A percentile compares a stretch with the other conserved stretches of the same genome.
Evolutionary conservation across 192 early-diverging fungal species (phyloP).

Genomic region (Mortierella hygrophila): DNA sequence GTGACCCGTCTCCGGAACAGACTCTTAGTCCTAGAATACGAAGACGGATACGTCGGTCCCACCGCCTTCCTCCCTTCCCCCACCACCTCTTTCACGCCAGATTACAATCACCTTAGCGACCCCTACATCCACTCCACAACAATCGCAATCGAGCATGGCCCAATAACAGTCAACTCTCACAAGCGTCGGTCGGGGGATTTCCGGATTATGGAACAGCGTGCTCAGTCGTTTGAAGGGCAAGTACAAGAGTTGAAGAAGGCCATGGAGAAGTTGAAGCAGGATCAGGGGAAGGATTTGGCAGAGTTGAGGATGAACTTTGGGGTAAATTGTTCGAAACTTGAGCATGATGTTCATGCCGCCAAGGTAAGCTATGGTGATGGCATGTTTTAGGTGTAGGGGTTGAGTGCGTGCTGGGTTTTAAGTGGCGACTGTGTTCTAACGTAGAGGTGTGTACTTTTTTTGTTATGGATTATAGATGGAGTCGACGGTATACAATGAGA

Average conservation of each 20-base stretch:
- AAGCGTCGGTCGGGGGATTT: slow-evolving; percentile 45
- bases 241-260: slow-evolving; percentile 22
- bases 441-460: neutral
- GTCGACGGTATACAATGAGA: slow-evolving; percentile 39
- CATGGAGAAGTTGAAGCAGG: slow-evolving; percentile 22
- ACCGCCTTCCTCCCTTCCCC: slow-evolving; percentile 15
- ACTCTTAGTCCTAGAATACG: slow-evolving; percentile 44
- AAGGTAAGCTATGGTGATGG: slow-evolving; percentile 22
- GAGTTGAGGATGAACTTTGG: slow-evolving; percentile 20
- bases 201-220: slow-evolving; percentile 15
- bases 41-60: slow-evolving; percentile 36
- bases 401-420: neutral
- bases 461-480: slow-evolving; percentile 29
- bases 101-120: neutral
- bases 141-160: slow-evolving; percentile 20
- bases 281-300: slow-evolving; percentile 8
- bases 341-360: slow-evolving; percentile 45
- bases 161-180: slow-evolving; percentile 36
- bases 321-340: slow-evolving; percentile 21
- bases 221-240: slow-evolving; percentile 22
- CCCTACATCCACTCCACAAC: neutral
- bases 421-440: neutral
- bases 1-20: slow-evolving; percentile 28
- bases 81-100: neutral
- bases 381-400: too few species aligned